These are phyloP conservation scores for Sapria himalayana DNA, from an alignment of 345 rosid genomes.

Conservation along the genomic window DNA sequence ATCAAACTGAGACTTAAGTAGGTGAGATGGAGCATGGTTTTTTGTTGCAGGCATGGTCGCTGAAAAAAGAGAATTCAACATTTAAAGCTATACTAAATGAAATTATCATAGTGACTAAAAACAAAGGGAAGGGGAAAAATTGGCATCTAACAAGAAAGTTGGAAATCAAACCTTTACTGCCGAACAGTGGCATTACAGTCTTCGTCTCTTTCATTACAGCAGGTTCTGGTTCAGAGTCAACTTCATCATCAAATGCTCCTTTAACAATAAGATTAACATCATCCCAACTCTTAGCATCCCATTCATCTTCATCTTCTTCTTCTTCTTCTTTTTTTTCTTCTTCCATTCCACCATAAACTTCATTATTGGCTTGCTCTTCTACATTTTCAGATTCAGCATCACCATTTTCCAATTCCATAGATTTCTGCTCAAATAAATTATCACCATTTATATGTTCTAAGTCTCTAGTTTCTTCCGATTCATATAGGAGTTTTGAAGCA, in stretches of 20 bases:
- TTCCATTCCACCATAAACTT: conserved; percentile 26
- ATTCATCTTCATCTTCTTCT: conserved; percentile 66
- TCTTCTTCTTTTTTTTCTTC: conserved; percentile 72
- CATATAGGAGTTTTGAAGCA: conserved; percentile 24
- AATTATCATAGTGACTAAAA: too few relatives aligned
- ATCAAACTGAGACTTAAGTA: conserved; percentile 12
- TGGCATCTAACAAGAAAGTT: neutral
- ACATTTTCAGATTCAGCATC: conserved; percentile 18
- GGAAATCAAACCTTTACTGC: conserved; percentile 19
- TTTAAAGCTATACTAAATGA: too few relatives aligned
- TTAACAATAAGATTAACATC: conserved; percentile 53
- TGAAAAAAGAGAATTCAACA: conserved; percentile 9
- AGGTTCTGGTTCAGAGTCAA: conserved; percentile 35
- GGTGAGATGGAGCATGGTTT: conserved; percentile 11
- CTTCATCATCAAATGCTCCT: conserved; percentile 79
- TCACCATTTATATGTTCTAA: conserved; percentile 19
- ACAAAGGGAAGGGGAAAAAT: neutral
- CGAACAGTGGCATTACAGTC: conserved; percentile 15
- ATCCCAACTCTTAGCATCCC: conserved; percentile 99
- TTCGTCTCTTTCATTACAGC: conserved; percentile 32
- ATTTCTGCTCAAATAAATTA: conserved; percentile 16
- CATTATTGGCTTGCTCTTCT: conserved; percentile 31
- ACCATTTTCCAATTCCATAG: conserved; percentile 23
- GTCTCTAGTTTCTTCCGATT: conserved; percentile 22
- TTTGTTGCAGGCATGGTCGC: conserved; percentile 16